phyloP scores from a whole-genome alignment of 352 stramenopile species.

The Globisporangium paroecandrum region DNA sequence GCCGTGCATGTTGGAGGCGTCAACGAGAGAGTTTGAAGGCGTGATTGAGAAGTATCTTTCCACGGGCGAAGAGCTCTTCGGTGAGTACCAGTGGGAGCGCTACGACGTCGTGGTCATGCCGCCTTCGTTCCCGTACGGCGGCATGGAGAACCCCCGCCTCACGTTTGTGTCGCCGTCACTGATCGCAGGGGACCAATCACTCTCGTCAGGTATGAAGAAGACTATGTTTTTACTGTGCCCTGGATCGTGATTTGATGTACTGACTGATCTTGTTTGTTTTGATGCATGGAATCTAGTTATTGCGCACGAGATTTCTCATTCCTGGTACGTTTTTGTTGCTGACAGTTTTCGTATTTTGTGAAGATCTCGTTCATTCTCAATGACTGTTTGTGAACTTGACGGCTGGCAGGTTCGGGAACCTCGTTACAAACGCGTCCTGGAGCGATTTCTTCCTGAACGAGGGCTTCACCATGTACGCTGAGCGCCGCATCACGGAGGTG shows the following conservation, averaged over 20 bases:
- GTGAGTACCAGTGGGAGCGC: constrained; percentile 79
- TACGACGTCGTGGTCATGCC: constrained; percentile 87
- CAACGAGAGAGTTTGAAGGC: constrained; percentile 68
- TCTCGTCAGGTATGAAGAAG: constrained; percentile 48
- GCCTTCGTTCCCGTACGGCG: constrained; percentile 93
- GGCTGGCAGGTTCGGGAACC: constrained; percentile 68
- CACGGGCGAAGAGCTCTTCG: constrained; percentile 74
- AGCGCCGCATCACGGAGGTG: constrained; percentile 63
- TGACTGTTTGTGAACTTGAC: neutral
- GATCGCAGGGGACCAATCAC: constrained; percentile 74
- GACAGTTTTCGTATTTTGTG: neutral
- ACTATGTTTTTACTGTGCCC: neutral
- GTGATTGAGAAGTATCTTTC: constrained; percentile 71
- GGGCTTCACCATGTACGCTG: constrained; percentile 87
- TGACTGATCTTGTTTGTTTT: neutral
- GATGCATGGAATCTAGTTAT: constrained; percentile 33
- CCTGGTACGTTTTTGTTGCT: constrained; percentile 35
- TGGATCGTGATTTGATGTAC: neutral
- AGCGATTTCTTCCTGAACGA: constrained; percentile 88
- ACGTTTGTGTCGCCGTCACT: constrained; percentile 84
- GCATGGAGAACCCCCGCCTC: constrained; percentile 96
- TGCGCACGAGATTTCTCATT: constrained; percentile 82
- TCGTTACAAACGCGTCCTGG: constrained; percentile 83
- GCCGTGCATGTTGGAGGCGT: constrained; percentile 73
- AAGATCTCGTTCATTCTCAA: neutral